A percentile compares a stretch with the other conserved stretches of the same genome.
Conservation (phyloP, 2,329 filamentous ascomycete genomes). For the Ophiostoma novo-ulmi region DNA sequence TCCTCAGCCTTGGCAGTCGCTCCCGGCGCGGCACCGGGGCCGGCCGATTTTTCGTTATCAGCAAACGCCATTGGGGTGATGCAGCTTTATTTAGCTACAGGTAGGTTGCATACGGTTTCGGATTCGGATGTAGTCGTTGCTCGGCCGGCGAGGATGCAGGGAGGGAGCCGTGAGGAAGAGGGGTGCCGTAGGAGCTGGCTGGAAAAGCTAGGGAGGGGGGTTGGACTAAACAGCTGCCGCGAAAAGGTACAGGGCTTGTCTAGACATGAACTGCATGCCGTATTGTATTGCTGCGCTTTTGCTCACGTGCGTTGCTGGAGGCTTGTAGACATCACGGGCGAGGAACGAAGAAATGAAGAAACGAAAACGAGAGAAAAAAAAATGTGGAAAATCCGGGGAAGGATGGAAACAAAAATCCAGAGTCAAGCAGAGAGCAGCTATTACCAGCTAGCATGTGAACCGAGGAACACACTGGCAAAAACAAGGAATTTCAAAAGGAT, state of each 20-base stretch:
- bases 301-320: neutral
- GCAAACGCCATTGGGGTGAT: neutral
- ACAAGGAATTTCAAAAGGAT: neutral
- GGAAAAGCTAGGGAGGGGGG: neutral
- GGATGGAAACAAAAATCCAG: neutral
- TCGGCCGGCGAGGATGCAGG: neutral
- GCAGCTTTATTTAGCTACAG: neutral
- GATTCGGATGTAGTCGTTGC: neutral
- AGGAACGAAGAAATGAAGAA: neutral
- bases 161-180: neutral
- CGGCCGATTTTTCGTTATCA: neutral
- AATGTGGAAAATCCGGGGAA: slow-evolving; percentile 6
- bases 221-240: neutral
- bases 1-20: slow-evolving; percentile 17
- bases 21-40: slow-evolving; percentile 34
- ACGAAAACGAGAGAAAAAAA: neutral
- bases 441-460: neutral
- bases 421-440: neutral
- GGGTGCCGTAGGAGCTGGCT: neutral
- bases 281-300: neutral
- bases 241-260: neutral
- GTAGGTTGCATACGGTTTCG: neutral
- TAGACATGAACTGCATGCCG: neutral
- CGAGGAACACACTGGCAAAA: neutral
- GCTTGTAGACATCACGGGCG: neutral